A percentile compares a stretch with the other conserved stretches of the same genome.
Conservation (phyloP, 495 filamentous ascomycete species). For the Halenospora varia region DNA sequence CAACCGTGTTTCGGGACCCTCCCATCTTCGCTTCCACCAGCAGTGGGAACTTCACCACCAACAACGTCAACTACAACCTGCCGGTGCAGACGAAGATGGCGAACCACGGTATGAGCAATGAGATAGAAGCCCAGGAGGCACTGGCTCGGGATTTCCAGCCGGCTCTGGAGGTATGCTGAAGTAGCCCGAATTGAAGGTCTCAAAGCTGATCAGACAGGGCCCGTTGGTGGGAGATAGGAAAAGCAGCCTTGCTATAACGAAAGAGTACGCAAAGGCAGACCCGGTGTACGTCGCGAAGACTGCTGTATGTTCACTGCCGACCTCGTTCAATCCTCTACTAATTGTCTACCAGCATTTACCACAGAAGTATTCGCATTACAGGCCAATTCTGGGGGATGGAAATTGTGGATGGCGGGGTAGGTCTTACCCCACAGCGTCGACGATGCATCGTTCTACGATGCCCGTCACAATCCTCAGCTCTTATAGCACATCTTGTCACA, state of each 20-base stretch:
- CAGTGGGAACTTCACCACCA: slow-evolving; percentile 23
- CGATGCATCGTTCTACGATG: slow-evolving; percentile 1
- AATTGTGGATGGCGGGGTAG: slow-evolving; percentile 98
- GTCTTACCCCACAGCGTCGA: slow-evolving; percentile 18
- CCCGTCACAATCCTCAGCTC: not conserved
- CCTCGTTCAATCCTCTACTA: slow-evolving; percentile 11
- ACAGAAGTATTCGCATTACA: slow-evolving; percentile 80
- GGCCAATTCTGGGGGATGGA: slow-evolving; percentile 86
- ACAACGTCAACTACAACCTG: slow-evolving; percentile 31
- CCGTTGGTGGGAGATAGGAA: slow-evolving; percentile 76
- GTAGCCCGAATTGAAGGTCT: slow-evolving; percentile 3
- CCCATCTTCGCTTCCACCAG: slow-evolving; percentile 41
- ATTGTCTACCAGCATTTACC: slow-evolving; percentile 61
- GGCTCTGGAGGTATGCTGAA: slow-evolving; percentile 52
- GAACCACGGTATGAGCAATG: slow-evolving; percentile 24
- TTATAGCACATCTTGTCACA: not conserved
- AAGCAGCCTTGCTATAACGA: slow-evolving; percentile 71
- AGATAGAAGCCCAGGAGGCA: slow-evolving; percentile 49
- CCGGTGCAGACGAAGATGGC: slow-evolving; percentile 27
- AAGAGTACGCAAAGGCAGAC: slow-evolving; percentile 90
- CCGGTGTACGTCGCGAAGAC: slow-evolving; percentile 82
- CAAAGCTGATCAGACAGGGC: slow-evolving; percentile 54
- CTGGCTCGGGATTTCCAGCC: slow-evolving; percentile 62
- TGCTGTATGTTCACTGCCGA: slow-evolving; percentile 50
- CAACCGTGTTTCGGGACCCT: slow-evolving; percentile 25